phyloP scores from a whole-genome alignment of 1,284 basidiomycete genomes.

The Sanguinoderma infundibulare region DNA sequence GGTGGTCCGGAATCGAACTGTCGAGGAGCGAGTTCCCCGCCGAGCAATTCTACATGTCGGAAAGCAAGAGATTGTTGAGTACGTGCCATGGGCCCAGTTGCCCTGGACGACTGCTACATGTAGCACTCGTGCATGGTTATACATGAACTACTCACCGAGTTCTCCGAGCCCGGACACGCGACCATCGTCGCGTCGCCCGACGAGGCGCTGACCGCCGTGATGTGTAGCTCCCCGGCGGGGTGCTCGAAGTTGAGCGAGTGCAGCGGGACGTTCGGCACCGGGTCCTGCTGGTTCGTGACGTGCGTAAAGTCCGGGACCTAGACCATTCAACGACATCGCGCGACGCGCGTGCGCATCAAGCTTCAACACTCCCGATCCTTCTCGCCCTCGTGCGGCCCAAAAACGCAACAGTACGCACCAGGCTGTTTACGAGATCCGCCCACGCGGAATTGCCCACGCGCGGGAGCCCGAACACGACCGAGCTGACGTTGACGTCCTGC shows the following conservation, averaged over 20 bases:
- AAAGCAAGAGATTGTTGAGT: neutral
- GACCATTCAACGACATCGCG: neutral
- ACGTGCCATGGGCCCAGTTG: no score
- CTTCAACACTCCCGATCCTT: no score
- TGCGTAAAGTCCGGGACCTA: slow-evolving; percentile 35
- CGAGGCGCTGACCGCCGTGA: slow-evolving; percentile 27
- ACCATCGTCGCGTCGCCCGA: slow-evolving; percentile 29
- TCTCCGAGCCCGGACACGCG: slow-evolving; percentile 37
- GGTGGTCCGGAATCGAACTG: slow-evolving; percentile 31
- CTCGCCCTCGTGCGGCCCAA: no score
- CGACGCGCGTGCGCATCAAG: no score
- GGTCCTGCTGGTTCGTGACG: slow-evolving; percentile 42
- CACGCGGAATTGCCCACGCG: slow-evolving; percentile 42
- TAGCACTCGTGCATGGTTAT: neutral
- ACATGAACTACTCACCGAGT: slow-evolving; percentile 21
- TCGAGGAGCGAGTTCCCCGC: slow-evolving; percentile 29
- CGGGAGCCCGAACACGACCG: slow-evolving; percentile 49
- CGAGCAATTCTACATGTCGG: slow-evolving; percentile 32
- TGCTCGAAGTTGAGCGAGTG: slow-evolving; percentile 39
- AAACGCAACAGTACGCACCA: slow-evolving; percentile 15
- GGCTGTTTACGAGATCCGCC: slow-evolving; percentile 19
- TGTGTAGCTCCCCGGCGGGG: slow-evolving; percentile 40
- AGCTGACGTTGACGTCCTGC: slow-evolving; percentile 38
- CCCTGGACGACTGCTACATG: no score
- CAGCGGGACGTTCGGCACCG: slow-evolving; percentile 41